These are phyloP conservation scores for Myochromella boudieri DNA, from an alignment of 768 basidiomycete species.

Conservation along the genomic window DNA sequence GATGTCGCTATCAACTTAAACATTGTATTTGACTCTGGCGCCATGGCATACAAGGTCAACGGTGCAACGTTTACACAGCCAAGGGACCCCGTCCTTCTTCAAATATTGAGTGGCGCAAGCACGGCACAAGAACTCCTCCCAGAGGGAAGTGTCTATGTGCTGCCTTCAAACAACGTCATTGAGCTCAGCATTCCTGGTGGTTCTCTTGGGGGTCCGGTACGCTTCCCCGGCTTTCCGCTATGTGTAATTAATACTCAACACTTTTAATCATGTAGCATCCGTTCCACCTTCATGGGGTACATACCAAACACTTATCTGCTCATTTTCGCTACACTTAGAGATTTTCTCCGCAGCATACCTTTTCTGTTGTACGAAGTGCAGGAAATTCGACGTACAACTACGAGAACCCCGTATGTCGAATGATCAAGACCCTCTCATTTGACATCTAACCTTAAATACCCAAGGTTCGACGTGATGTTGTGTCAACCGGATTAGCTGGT, in stretches of 20 bases:
- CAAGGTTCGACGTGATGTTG: slow-evolving; percentile 34
- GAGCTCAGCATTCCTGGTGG: slow-evolving; percentile 48
- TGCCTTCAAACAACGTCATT: slow-evolving; percentile 44
- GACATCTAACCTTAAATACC: background rate
- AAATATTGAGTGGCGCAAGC: slow-evolving; percentile 36
- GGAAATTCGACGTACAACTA: slow-evolving; percentile 38
- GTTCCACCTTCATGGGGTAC: slow-evolving; percentile 44
- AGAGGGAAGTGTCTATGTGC: slow-evolving; percentile 38
- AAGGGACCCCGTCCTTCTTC: slow-evolving; percentile 43
- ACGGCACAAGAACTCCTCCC: slow-evolving; percentile 35
- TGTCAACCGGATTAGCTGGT: slow-evolving; percentile 25
- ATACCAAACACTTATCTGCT: slow-evolving; percentile 8
- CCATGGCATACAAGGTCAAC: slow-evolving; percentile 29
- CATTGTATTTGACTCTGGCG: slow-evolving; percentile 23
- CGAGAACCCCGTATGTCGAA: slow-evolving; percentile 43
- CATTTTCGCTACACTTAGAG: background rate
- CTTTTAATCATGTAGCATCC: slow-evolving; percentile 29
- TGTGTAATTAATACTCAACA: background rate
- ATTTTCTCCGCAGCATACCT: slow-evolving; percentile 27
- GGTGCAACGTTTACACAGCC: slow-evolving; percentile 34
- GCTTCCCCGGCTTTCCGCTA: slow-evolving; percentile 6
- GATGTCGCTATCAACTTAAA: slow-evolving; percentile 33
- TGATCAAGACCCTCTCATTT: slow-evolving; percentile 4
- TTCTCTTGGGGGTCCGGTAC: slow-evolving; percentile 31
- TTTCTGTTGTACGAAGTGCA: slow-evolving; percentile 41